Conservation (phyloP, 768 basidiomycete species). For the Galerina marginata region DNA sequence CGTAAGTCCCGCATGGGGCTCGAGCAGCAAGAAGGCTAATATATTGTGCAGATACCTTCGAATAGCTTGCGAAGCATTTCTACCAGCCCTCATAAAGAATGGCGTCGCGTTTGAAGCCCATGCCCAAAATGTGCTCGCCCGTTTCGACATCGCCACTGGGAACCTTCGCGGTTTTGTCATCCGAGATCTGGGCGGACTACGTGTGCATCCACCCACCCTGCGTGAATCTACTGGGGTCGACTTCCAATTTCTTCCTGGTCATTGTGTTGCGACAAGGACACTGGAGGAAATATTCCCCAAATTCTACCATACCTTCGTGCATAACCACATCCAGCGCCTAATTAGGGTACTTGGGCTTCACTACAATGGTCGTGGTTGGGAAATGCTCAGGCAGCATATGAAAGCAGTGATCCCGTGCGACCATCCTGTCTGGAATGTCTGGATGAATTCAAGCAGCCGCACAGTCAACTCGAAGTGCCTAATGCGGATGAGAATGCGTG, state of each 20-base stretch:
- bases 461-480: constrained; percentile 60
- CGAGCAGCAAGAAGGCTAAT: background rate
- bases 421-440: constrained; percentile 51
- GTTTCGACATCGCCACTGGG: constrained; percentile 47
- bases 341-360: constrained; percentile 59
- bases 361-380: constrained; percentile 56
- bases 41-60: constrained; percentile 48
- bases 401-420: constrained; percentile 46
- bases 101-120: constrained; percentile 69
- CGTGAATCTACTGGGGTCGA: constrained; percentile 51
- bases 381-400: constrained; percentile 52
- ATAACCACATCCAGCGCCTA: constrained; percentile 63
- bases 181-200: constrained; percentile 62
- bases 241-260: constrained; percentile 57
- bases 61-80: constrained; percentile 54
- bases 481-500: constrained; percentile 62
- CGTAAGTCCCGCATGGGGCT: constrained; percentile 31
- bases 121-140: constrained; percentile 60
- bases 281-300: constrained; percentile 58
- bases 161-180: constrained; percentile 55
- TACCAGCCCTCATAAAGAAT: constrained; percentile 57
- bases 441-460: constrained; percentile 46
- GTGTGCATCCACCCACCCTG: constrained; percentile 57
- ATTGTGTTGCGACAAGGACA: constrained; percentile 54
- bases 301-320: constrained; percentile 64